Base-by-base conservation (phyloP, 257 asterid genomes). In the Nicotiana noctiflora region DNA sequence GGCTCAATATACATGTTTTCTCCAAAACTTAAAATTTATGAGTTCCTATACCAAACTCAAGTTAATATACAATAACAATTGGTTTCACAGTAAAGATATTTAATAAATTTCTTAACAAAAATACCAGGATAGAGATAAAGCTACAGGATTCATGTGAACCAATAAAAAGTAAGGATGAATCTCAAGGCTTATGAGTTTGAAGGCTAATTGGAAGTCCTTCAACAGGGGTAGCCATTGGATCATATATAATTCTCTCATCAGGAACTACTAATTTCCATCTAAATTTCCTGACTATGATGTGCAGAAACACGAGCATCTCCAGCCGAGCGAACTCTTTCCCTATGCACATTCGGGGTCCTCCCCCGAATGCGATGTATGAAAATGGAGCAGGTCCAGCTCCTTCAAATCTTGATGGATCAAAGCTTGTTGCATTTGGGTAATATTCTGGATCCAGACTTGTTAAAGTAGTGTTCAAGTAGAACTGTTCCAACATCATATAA, bases 311-410 rank as follows among this genome's bases (percentile, higher is more conserved):
- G 2, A 91, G 91, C 77, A 89, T 87, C 84, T 88, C 91, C 53
- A 91, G 81, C 15, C 93, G 86, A 23, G 93, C 92, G 52, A 88
- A 91, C 85, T 91, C 93, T 83, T 91, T 89, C 51, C 93, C 92
- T 82, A 91, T 17, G 81, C 95, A 89, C 95, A 82, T 82, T 59
- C 82, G 52, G 14, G 85, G 82, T 18, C 85, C 85, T 70, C 82
- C 85, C 46, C 85, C 85, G 2, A 82, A 82, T 17, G 80, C 59
- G 7, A 77, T 27, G n/a, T 65, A 82, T 7, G 85, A 55, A 23
- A 65, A 82, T 77, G 82, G 85, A 23, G 61, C 29, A 5, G n/a
- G n/a, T n/a, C n/a, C n/a, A n/a, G n/a, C n/a, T 32, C 65, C 81
- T 67, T 77, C 82, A 78, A 66, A 82, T 57, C 82, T 82, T 8